Conservation (phyloP, 768 basidiomycete genomes). For the Amanita rimosa region DNA sequence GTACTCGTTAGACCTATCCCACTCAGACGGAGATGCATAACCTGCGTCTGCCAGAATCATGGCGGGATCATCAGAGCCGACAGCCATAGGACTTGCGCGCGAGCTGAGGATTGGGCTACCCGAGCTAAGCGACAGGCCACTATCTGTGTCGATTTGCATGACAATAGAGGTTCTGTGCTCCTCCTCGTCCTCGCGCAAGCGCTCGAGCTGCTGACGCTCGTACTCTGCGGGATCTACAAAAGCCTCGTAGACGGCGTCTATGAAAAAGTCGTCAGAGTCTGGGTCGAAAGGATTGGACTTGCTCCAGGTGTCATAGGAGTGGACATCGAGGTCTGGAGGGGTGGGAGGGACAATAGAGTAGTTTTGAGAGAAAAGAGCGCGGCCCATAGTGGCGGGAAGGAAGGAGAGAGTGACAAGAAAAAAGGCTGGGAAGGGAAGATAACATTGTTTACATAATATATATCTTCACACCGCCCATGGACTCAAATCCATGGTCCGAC, state of each 20-base stretch:
- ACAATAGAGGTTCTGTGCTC: slow-evolving; percentile 1
- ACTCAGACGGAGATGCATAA: slow-evolving; percentile 12
- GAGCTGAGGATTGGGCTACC: slow-evolving; percentile 23
- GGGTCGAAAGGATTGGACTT: slow-evolving; percentile 63
- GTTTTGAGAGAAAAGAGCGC: slow-evolving; percentile 42
- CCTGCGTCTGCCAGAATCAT: slow-evolving; percentile 27
- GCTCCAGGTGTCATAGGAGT: slow-evolving; percentile 48
- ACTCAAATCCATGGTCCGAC: background rate
- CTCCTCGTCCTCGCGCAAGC: slow-evolving; percentile 4
- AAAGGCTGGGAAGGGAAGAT: background rate
- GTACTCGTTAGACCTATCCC: slow-evolving; percentile 10
- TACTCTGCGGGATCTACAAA: slow-evolving; percentile 38
- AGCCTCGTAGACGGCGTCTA: slow-evolving; percentile 52
- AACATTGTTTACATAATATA: no score
- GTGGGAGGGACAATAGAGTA: slow-evolving; percentile 27
- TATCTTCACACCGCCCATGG: background rate
- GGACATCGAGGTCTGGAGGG: slow-evolving; percentile 25
- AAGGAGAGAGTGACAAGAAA: slow-evolving; percentile 4
- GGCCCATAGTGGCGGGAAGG: slow-evolving; percentile 34
- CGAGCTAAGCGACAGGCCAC: slow-evolving; percentile 5
- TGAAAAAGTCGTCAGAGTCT: slow-evolving; percentile 71
- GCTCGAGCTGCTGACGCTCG: slow-evolving; percentile 17
- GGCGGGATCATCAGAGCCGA: slow-evolving; percentile 29
- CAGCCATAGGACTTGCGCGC: slow-evolving; percentile 36
- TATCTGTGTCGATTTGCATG: slow-evolving; percentile 13